Evolutionary conservation across 73 alveolate genomes (phyloP).

Genomic region (Tetrahymena malaccensis): DNA sequence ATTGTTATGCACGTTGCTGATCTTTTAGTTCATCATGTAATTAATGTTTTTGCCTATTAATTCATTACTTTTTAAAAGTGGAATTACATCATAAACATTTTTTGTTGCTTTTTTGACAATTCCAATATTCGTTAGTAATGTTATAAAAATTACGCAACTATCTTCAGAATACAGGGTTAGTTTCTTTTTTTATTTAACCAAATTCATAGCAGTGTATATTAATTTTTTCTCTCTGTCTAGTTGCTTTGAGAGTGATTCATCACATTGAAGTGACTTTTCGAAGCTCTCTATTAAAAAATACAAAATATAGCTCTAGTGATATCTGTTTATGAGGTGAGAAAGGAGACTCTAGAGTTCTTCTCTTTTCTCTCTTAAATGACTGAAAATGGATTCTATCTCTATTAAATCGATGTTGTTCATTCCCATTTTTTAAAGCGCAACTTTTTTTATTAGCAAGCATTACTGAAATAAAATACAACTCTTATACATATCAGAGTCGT

Average conservation of each 20-base stretch:
- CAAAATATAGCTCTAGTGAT: neutral
- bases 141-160: neutral
- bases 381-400: neutral
- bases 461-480: neutral
- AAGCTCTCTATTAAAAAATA: neutral
- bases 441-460: neutral
- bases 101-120: neutral
- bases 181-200: neutral
- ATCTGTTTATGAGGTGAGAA: neutral
- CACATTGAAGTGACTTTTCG: neutral
- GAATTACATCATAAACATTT: neutral
- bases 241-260: neutral
- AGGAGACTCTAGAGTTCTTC: neutral
- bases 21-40: neutral
- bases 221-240: neutral
- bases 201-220: neutral
- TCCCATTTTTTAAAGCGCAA: neutral
- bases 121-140: neutral
- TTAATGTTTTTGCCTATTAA: neutral
- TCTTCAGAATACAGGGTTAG: neutral
- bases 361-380: neutral
- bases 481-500: neutral
- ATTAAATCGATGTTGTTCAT: neutral
- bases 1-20: neutral
- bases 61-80: neutral